Evolutionary conservation across 139 green algal species (phyloP), one percentile per base, ranked within the genome.

Genomic region (Yamagishiella unicocca): DNA sequence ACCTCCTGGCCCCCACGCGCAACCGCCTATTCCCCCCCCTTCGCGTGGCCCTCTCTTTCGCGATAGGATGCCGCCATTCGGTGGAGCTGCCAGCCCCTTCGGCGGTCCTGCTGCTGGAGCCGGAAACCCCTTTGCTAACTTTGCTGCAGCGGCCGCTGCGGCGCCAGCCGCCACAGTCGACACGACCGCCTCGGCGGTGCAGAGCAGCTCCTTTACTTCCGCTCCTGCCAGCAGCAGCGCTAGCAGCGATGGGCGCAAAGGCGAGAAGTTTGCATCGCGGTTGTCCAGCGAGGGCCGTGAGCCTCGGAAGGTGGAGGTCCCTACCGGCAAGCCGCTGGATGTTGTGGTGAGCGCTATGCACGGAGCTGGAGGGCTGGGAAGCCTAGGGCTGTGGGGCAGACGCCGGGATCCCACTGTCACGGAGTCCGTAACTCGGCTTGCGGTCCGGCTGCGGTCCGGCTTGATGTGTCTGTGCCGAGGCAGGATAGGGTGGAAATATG

Each of bases 261-360:
- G 91, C 27, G 91, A 91, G 0, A 92, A 92, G 78, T 94, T 94
- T 73, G 84, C 87, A 0, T 75, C 71, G 29, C 91, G 91, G 35
- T 31, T 90, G 43, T 71, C 31, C 46, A 87, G 40, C 35, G 82
- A 88, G 75, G 81, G 81, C 25, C 76, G 83, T 8, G 70, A 83
- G 61, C 24, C 40, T 10, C 58, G 58, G 37, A 85, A 78, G 74
- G 33, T 64, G 25, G 74, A 76, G 25, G 5, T 31, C 5, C 37
- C 88, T 25, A n/a, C 43, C 21, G 42, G 66, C 85, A 89, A 78
- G 37, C 80, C 80, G 12, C 42, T 86, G 31, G 73, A 89, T 40
- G 75, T 84, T 0, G 66, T 89, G 84, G 78, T 76, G 54, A 67
- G 87, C 55, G 40, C 17, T n/a, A n/a, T n/a, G n/a, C n/a, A n/a